A percentile compares a stretch with the other conserved stretches of the same genome.
These are phyloP conservation scores for Neurospora sp. DNA, from an alignment of 495 filamentous ascomycete genomes.

Conservation along the genomic window DNA sequence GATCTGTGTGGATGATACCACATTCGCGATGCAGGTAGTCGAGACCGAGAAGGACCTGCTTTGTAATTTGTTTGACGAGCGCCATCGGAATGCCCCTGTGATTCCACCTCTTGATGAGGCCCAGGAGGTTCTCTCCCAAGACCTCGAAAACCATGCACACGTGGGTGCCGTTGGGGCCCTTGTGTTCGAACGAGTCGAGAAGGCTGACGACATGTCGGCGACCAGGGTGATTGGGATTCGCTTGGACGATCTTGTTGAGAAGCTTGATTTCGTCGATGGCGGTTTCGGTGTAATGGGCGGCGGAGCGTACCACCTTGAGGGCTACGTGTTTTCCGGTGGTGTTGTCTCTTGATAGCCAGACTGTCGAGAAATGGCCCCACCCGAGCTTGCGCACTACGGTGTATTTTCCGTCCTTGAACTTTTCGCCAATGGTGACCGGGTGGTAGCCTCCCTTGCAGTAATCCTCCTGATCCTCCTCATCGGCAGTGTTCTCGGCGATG, in stretches of 20 bases:
- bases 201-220: constrained; percentile 91
- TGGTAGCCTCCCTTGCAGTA: constrained; percentile 99
- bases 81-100: constrained; percentile 93
- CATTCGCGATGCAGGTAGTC: constrained; percentile 97
- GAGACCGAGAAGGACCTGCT: constrained; percentile 89
- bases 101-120: constrained; percentile 97
- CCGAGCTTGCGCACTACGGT: constrained; percentile 93
- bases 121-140: constrained; percentile 87
- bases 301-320: constrained; percentile 93
- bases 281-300: constrained; percentile 97
- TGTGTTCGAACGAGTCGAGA: constrained; percentile 94
- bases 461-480: constrained; percentile 97
- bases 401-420: constrained; percentile 96
- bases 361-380: constrained; percentile 98
- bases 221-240: constrained; percentile 87
- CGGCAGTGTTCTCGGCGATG: constrained; percentile 83
- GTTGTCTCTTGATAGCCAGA: constrained; percentile 93
- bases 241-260: constrained; percentile 89
- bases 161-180: constrained; percentile 90
- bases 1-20: constrained; percentile 96
- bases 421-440: constrained; percentile 84
- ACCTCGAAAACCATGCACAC: constrained; percentile 99
- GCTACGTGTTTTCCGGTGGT: constrained; percentile 88
- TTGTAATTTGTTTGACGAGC: constrained; percentile 96
- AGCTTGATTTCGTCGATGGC: constrained; percentile 99